Evolutionary conservation across 768 basidiomycete species (phyloP), one percentile per base, ranked within the genome.

Genomic region (Candolleomyces eurysporus): DNA sequence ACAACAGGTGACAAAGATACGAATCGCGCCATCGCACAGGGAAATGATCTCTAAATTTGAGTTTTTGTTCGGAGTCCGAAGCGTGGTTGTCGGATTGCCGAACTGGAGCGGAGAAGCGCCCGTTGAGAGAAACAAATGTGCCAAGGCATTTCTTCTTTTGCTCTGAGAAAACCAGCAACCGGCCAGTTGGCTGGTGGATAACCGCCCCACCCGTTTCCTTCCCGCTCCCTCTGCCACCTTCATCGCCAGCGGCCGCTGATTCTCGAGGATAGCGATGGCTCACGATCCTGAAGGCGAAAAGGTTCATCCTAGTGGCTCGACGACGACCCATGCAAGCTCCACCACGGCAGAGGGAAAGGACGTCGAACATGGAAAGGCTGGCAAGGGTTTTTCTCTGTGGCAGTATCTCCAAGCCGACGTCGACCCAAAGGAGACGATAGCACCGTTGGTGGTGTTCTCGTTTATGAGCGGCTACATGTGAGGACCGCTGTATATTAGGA

Each of bases 381-480:
- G 58, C n/a, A 40, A 50, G 30, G 26, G 43, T 21, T 26, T 60
- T 10, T 78, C 73, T 31, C 65, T 78, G 39, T 79, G 76, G 77
- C 55, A 68, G n/a, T 73, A 75, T 57, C 65, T 81, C 32, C 73
- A 72, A 60, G 62, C 72, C 50, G 82, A 85, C 54, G 81, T 87
- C 52, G 82, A 87, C 64, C 79, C 84, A 2, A 76, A 74, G 17
- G 70, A 74, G 50, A 77, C 82, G 0, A 79, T 82, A 0, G 76
- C 77, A 6, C 87, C 85, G 4, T 72, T 90, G 61, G 76, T 84
- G 0, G 84, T 81, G 0, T 90, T 83, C 68, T 88, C 86, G 68
- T 89, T 89, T 71, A 89, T 90, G 88, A 90, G 88, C 4, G 89
- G 89, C 9, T 88, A 83, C 74, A 84, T 90, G 89, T 89, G 61